Evolutionary conservation across 2,329 filamentous ascomycete genomes (phyloP), one percentile per base, ranked within the genome.

Genomic region (Torrubiella hemipterigena): DNA sequence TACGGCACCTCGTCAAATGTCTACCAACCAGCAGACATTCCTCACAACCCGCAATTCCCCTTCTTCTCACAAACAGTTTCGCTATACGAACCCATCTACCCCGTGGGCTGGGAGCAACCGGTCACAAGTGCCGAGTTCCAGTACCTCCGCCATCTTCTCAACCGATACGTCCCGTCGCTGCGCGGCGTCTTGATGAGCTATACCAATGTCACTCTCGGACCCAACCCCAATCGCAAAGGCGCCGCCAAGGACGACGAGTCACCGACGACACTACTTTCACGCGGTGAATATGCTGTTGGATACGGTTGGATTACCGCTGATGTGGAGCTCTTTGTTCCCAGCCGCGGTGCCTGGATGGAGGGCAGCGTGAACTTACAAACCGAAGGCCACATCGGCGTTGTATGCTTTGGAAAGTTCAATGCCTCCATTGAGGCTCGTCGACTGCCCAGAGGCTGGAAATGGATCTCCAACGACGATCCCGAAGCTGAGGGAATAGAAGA

Each of bases 391-490:
- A 68, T 98, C 6, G 87, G 89, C 14, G 71, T 95, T 3, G 75
- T 93, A 9, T 91, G 85, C 52, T 87, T 85, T 58, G 89, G 89
- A 53, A 74, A 85, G 42, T 96, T 96, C 66, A 93, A 91, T 43
- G 83, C 89, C 2, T 84, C 80, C 26, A 82, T 98, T 37, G 81
- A 89, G 45, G 68, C 78, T 15, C 73, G 72, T 38, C 68, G 83
- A 21, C 63, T 98, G 12, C 91, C 91, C 0, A 55, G 61, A 11
- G 69, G 71, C 16, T 98, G 89, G 91, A 74, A 63, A 38, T 96
- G 85, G 80, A 67, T 84, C 12, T 72, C 76, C 9, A 66, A 74
- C 20, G 62, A 58, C 33, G 48, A 55, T 6, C 43, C 49, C 2
- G 55, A 60, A 30, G 55, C 53, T 0, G 43, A 49, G 10, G 52